phyloP scores from a whole-genome alignment of 2,329 filamentous ascomycete species.

The Neonectria faginata region DNA sequence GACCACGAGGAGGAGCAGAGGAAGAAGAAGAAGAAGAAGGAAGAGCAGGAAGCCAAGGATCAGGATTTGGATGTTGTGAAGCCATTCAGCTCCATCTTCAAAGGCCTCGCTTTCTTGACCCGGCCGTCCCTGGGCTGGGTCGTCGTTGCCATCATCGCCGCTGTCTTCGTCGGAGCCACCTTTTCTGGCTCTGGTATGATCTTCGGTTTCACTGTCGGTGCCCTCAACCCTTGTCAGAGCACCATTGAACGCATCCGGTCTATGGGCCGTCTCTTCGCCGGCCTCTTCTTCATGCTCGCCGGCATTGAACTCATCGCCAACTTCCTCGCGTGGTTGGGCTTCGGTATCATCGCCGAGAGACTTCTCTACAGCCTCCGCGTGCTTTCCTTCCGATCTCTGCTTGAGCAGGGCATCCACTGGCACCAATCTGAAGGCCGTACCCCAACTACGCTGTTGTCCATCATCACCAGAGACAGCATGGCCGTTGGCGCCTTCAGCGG shows the following conservation, averaged over 20 bases:
- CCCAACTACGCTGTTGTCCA: constrained; percentile 71
- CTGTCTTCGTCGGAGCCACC: constrained; percentile 65
- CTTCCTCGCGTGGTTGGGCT: constrained; percentile 64
- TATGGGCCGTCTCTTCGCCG: constrained; percentile 60
- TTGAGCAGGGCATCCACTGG: constrained; percentile 76
- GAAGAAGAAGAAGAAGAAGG: constrained; percentile 32
- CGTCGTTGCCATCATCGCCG: constrained; percentile 54
- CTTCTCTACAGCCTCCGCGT: constrained; percentile 72
- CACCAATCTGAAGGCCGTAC: constrained; percentile 72
- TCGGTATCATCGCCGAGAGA: constrained; percentile 67
- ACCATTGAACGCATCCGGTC: constrained; percentile 51
- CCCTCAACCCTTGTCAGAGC: constrained; percentile 59
- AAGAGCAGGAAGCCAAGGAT: constrained; percentile 45
- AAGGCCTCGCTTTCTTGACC: constrained; percentile 51
- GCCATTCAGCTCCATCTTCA: constrained; percentile 52
- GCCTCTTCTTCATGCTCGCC: constrained; percentile 67
- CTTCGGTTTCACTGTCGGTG: constrained; percentile 55
- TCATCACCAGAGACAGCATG: constrained; percentile 76
- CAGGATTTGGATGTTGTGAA: constrained; percentile 54
- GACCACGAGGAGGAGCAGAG: constrained; percentile 2
- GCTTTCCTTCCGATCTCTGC: constrained; percentile 71
- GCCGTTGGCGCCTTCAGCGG: constrained; percentile 75
- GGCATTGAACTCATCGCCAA: constrained; percentile 63
- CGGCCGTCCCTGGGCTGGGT: constrained; percentile 55
- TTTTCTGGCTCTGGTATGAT: constrained; percentile 66